Evolutionary conservation across 2,329 filamentous ascomycete genomes (phyloP).

Genomic region (Diaporthe helianthi): DNA sequence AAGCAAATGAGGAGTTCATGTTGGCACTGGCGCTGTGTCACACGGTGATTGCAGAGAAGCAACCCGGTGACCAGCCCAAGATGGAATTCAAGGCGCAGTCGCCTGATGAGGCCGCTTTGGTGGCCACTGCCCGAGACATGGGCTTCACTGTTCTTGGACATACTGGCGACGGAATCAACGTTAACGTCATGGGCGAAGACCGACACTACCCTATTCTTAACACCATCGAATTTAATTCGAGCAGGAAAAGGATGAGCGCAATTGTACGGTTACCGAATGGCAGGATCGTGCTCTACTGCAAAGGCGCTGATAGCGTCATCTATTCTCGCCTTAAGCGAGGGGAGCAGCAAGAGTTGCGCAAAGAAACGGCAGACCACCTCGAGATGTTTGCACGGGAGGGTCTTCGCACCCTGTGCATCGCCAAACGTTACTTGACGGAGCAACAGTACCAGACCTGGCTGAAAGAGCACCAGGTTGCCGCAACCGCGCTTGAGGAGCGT

Average conservation of each 20-base stretch:
- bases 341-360: constrained; percentile 83
- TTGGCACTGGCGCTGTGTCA: constrained; percentile 94
- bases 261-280: constrained; percentile 95
- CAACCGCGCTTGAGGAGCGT: constrained; percentile 81
- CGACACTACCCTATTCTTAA: constrained; percentile 87
- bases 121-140: constrained; percentile 92
- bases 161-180: constrained; percentile 77
- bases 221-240: constrained; percentile 97
- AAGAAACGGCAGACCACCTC: constrained; percentile 87
- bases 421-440: constrained; percentile 79
- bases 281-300: constrained; percentile 90
- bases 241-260: constrained; percentile 95
- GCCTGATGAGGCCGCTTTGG: constrained; percentile 92
- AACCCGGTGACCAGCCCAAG: constrained; percentile 86
- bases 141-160: constrained; percentile 91
- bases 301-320: constrained; percentile 96
- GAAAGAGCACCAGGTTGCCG: constrained; percentile 84
- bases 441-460: constrained; percentile 87
- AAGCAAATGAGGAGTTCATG: constrained; percentile 90
- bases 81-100: constrained; percentile 98
- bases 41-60: constrained; percentile 90
- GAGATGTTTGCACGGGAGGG: constrained; percentile 98
- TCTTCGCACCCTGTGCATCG: constrained; percentile 92
- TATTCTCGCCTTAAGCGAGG: constrained; percentile 88
- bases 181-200: constrained; percentile 89